Conservation (phyloP, 352 stramenopile species). For the Phytophthora crassamura region DNA sequence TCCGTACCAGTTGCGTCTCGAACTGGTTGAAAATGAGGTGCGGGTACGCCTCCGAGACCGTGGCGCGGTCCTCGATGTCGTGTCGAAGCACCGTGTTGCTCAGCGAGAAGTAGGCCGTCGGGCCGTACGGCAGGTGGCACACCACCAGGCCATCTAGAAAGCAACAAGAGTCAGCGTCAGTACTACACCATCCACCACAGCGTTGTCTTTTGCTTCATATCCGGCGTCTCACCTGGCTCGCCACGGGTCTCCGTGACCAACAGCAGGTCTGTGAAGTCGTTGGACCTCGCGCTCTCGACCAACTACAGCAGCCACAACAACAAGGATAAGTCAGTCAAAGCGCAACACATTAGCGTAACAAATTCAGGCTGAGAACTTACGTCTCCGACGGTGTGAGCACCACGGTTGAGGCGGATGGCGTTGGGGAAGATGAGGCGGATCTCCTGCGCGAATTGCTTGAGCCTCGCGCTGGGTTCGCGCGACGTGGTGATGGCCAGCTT, state of each 20-base stretch:
- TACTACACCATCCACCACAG: neutral
- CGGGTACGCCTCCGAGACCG: constrained; percentile 93
- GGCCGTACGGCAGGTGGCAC: constrained; percentile 98
- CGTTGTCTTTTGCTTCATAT: no score
- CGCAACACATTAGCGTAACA: neutral
- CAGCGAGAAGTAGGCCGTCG: constrained; percentile 99
- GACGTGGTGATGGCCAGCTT: constrained; percentile 99
- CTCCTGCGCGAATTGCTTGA: constrained; percentile 99
- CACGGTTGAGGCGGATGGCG: constrained; percentile 97
- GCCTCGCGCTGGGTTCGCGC: constrained; percentile 94
- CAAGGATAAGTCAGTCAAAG: neutral
- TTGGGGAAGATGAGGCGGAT: constrained; percentile 99
- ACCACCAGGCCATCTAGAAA: constrained; percentile 96
- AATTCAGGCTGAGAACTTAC: constrained; percentile 39
- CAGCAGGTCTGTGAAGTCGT: constrained; percentile 99
- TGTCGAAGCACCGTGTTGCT: constrained; percentile 97
- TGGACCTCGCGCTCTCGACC: constrained; percentile 95
- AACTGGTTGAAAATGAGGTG: constrained; percentile 99
- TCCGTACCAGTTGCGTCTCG: constrained; percentile 82
- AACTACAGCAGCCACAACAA: constrained; percentile 79
- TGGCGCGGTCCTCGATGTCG: constrained; percentile 97
- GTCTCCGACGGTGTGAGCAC: constrained; percentile 93
- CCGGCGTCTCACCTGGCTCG: constrained; percentile 84
- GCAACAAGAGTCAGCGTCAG: constrained; percentile 14
- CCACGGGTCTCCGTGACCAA: constrained; percentile 99